Base-by-base conservation (phyloP, 2,329 filamentous ascomycete species). In the Pseudofabraea citricarpa region DNA sequence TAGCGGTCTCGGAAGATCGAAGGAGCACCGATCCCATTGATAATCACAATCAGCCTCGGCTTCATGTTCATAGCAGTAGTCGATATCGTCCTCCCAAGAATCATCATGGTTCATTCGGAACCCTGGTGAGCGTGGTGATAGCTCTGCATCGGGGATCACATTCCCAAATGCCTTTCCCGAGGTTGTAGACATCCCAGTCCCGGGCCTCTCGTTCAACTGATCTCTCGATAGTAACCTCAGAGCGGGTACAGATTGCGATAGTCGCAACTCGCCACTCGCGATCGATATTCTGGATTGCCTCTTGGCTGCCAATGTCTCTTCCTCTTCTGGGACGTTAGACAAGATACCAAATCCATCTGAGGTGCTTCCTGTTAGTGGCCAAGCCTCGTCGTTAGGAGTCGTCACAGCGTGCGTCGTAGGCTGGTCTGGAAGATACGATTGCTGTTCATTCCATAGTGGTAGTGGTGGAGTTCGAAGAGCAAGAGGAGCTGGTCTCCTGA, bases 51-150 rank as follows among this genome's bases (percentile, higher is more conserved):
- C 70, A 6, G 79, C 81, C 58, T 85, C 81, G 10, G 74, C 79
- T 51, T 80, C 81, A 53, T 85, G 77, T 51, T 84, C 80, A 55
- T 85, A 85, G 56, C 78, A 83, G 60, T 83, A 85, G 56, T 85
- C 81, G 48, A 85, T 84, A 49, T 79, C 79, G 41, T 83, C 79
- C 54, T 85, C 81, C 81, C 81, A 85, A 52, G 67, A 63, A 36
- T 81, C 52, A 36, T 81, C 52, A 27, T 49, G 47, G 21, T 49
- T 32, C 15, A 49, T 39, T 15, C 44, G 44, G 35, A 56, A 52
- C 10, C 43, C 46, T 10, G 52, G 42, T 3, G 50, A 48, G n/a
- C 44, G 42, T 15, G 49, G 52, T 12, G 40, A 21, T 37, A 23
- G 36, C 9, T 24, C n/a, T 18, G 23, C 18, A 2, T 43, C 41